Evolutionary conservation across 352 stramenopile species (phyloP).

Genomic region (Blastocystis sp.): DNA sequence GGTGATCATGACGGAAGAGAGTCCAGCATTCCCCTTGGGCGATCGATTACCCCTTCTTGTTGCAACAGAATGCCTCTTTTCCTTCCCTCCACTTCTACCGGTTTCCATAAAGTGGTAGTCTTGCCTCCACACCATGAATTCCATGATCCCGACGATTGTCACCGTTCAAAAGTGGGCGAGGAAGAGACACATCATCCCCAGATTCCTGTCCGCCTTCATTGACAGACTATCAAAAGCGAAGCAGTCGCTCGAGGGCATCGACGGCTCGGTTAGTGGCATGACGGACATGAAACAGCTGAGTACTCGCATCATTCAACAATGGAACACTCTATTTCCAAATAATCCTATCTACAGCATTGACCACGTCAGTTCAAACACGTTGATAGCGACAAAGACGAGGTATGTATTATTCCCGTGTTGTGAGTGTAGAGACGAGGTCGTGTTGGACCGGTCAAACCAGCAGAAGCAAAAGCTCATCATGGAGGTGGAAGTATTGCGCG

Average conservation of each 20-base stretch:
- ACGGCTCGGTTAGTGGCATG: slow-evolving; percentile 2
- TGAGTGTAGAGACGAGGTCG: slow-evolving; percentile 51
- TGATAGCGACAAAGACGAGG: slow-evolving; percentile 67
- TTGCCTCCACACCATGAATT: too few relatives aligned
- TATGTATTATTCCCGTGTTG: neutral
- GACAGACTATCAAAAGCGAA: slow-evolving; percentile 59
- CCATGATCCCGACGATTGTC: slow-evolving; percentile 7
- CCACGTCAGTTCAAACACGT: slow-evolving; percentile 22
- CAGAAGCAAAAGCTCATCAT: slow-evolving; percentile 67
- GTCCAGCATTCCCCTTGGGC: too few relatives aligned
- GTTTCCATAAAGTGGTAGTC: too few relatives aligned
- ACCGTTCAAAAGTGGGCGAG: slow-evolving; percentile 52
- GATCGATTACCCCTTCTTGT: too few relatives aligned
- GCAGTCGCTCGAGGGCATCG: neutral
- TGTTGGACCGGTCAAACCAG: slow-evolving; percentile 41
- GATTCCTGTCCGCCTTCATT: slow-evolving; percentile 65
- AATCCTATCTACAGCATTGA: slow-evolving; percentile 53
- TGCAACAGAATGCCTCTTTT: neutral
- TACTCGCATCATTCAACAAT: slow-evolving; percentile 69
- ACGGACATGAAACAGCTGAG: slow-evolving; percentile 39
- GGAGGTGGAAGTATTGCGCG: slow-evolving; percentile 47
- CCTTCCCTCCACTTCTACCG: neutral
- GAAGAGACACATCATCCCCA: neutral
- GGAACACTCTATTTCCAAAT: slow-evolving; percentile 63
- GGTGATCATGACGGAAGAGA: too few relatives aligned